Conservation (phyloP, 169 alveolate genomes). For the Theileria orientalis region DNA sequence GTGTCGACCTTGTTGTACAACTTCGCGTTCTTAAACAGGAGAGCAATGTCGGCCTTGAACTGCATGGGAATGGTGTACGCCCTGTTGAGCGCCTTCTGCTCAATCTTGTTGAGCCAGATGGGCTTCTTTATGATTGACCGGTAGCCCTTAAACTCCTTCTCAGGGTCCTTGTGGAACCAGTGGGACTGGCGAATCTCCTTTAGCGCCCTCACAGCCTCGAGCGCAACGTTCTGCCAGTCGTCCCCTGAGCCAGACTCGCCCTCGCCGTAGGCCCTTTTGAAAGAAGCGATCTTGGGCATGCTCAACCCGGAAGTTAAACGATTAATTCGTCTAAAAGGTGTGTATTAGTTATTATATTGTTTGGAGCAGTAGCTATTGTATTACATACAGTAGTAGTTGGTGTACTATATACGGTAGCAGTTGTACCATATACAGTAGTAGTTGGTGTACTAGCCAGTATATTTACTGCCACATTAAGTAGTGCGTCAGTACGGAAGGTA, state of each 20-base stretch:
- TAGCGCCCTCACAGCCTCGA: slow-evolving; percentile 69
- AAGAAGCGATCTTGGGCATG: slow-evolving; percentile 61
- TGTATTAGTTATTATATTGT: not conserved
- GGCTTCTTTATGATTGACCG: slow-evolving; percentile 61
- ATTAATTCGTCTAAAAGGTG: slow-evolving; percentile 8
- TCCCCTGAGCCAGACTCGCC: slow-evolving; percentile 29
- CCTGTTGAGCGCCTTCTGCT: slow-evolving; percentile 54
- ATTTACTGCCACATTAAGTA: too few relatives aligned
- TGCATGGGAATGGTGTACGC: slow-evolving; percentile 69
- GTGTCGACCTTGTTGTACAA: slow-evolving; percentile 59
- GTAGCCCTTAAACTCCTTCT: slow-evolving; percentile 62
- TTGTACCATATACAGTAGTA: too few relatives aligned
- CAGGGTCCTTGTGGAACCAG: slow-evolving; percentile 73
- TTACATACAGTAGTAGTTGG: too few relatives aligned
- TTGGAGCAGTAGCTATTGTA: too few relatives aligned
- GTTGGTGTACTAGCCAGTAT: too few relatives aligned
- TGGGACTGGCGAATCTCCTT: slow-evolving; percentile 73
- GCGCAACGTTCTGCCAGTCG: slow-evolving; percentile 70
- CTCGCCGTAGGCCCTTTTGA: slow-evolving; percentile 49
- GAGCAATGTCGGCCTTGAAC: slow-evolving; percentile 72
- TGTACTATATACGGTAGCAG: not conserved
- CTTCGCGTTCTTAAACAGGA: slow-evolving; percentile 58
- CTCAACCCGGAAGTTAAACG: slow-evolving; percentile 39
- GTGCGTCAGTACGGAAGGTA: too few relatives aligned
- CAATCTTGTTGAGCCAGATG: slow-evolving; percentile 70